These are phyloP conservation scores for Syncephalastrum racemosum DNA, from an alignment of 371 early-diverging fungal genomes.

Conservation along the genomic window DNA sequence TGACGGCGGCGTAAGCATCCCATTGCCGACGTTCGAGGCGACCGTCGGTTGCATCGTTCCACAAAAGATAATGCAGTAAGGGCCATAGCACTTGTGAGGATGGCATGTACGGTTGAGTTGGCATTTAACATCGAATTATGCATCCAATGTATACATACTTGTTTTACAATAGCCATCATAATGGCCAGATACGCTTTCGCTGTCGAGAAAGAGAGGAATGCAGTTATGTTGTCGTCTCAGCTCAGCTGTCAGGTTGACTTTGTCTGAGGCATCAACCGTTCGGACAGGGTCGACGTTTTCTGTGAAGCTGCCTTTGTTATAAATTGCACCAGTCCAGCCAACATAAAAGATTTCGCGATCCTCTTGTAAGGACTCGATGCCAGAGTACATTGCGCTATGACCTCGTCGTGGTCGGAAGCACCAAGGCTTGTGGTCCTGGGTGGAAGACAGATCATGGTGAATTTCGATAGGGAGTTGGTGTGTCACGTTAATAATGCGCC, in stretches of 20 bases:
- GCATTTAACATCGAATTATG: background rate
- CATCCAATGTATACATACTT: slow-evolving; percentile 48
- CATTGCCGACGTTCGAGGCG: slow-evolving; percentile 74
- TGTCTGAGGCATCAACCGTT: slow-evolving; percentile 37
- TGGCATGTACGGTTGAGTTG: background rate
- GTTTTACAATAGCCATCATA: slow-evolving; percentile 93
- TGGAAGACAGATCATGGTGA: background rate
- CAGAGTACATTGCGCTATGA: slow-evolving; percentile 78
- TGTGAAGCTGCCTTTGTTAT: slow-evolving; percentile 35
- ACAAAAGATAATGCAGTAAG: slow-evolving; percentile 94
- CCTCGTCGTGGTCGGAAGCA: slow-evolving; percentile 53
- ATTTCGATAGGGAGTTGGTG: slow-evolving; percentile 44
- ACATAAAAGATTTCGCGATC: slow-evolving; percentile 59
- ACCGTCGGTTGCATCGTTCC: slow-evolving; percentile 78
- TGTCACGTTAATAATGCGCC: slow-evolving; percentile 53
- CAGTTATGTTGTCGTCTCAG: slow-evolving; percentile 54
- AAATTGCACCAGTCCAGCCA: slow-evolving; percentile 67
- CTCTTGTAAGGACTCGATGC: slow-evolving; percentile 54
- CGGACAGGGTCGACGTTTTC: slow-evolving; percentile 19
- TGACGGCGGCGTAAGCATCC: slow-evolving; percentile 85
- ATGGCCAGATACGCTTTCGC: slow-evolving; percentile 68
- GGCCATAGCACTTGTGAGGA: slow-evolving; percentile 90
- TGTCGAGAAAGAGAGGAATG: slow-evolving; percentile 79
- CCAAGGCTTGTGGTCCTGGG: slow-evolving; percentile 11
- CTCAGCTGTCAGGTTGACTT: slow-evolving; percentile 30